Evolutionary conservation across 2,329 filamentous ascomycete species (phyloP).

Genomic region (Lizonia empirigonia): DNA sequence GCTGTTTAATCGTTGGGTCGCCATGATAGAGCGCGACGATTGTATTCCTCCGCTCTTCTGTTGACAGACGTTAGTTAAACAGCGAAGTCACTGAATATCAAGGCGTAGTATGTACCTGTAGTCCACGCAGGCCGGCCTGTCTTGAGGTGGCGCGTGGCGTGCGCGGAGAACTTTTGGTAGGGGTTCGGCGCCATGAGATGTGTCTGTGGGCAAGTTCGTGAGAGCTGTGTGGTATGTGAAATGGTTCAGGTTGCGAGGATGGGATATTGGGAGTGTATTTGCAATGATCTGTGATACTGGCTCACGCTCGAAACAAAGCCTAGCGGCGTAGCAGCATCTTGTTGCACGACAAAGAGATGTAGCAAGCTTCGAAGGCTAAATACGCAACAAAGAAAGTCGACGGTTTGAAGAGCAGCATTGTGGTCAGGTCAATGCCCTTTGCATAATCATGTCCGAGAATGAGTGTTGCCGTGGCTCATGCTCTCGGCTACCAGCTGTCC

Average conservation of each 20-base stretch:
- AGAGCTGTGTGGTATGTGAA: neutral
- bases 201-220: neutral
- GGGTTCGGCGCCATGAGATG: neutral
- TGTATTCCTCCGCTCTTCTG: neutral
- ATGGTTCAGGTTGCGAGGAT: neutral
- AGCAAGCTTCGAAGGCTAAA: neutral
- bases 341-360: neutral
- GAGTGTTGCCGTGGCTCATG: neutral
- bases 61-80: neutral
- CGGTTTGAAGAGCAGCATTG: neutral
- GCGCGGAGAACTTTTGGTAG: neutral
- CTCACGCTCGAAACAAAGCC: neutral
- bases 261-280: no score
- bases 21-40: neutral
- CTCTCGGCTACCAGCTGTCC: neutral
- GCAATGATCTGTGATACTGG: no score
- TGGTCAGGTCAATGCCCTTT: neutral
- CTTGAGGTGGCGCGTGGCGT: neutral
- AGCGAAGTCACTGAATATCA: neutral
- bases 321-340: neutral
- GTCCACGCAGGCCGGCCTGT: neutral
- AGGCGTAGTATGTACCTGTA: neutral
- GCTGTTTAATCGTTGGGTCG: neutral
- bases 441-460: neutral
- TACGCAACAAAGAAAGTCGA: neutral